Percentiles rank a stretch among this genome's conserved stretches.
Conservation (phyloP, 495 filamentous ascomycete genomes). For the Penicillium crystallinum region DNA sequence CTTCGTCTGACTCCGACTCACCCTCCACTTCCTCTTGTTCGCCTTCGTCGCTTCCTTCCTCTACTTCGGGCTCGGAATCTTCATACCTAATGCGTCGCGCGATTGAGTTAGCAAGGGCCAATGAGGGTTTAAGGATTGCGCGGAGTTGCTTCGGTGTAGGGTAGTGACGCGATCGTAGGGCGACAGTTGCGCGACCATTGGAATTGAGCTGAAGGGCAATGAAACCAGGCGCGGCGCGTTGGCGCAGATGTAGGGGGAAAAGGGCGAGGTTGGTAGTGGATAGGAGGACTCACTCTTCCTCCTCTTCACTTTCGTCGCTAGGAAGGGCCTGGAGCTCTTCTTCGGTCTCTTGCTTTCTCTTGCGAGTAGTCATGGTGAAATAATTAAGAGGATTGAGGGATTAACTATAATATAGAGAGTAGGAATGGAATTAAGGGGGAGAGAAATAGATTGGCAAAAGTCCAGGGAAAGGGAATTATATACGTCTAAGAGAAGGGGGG, state of each 20-base stretch:
- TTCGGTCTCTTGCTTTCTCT: constrained; percentile 60
- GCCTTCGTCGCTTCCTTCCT: constrained; percentile 41
- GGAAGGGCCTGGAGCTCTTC: constrained; percentile 58
- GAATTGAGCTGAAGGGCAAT: background rate
- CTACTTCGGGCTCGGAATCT: constrained; percentile 36
- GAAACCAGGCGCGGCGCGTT: background rate
- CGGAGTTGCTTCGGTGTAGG: background rate
- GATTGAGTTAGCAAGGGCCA: constrained; percentile 7
- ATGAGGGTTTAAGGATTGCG: background rate
- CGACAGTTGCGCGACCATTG: background rate
- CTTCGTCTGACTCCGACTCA: constrained; percentile 16
- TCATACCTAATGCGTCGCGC: constrained; percentile 40
- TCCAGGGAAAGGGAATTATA: constrained; percentile 1
- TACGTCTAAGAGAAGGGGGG: constrained; percentile 13
- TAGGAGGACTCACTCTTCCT: constrained; percentile 54
- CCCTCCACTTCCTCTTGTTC: constrained; percentile 35
- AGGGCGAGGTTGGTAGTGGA: background rate
- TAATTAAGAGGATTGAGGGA: constrained; percentile 1
- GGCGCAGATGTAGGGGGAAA: background rate
- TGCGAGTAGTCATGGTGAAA: constrained; percentile 54
- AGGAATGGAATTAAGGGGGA: background rate
- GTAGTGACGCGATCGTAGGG: background rate
- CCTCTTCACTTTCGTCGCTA: constrained; percentile 56
- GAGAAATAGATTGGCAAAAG: constrained; percentile 1
- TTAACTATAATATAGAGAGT: background rate